These are phyloP conservation scores for Cucumis cinereus DNA, from an alignment of 306 rosid genomes.

Conservation along the genomic window DNA sequence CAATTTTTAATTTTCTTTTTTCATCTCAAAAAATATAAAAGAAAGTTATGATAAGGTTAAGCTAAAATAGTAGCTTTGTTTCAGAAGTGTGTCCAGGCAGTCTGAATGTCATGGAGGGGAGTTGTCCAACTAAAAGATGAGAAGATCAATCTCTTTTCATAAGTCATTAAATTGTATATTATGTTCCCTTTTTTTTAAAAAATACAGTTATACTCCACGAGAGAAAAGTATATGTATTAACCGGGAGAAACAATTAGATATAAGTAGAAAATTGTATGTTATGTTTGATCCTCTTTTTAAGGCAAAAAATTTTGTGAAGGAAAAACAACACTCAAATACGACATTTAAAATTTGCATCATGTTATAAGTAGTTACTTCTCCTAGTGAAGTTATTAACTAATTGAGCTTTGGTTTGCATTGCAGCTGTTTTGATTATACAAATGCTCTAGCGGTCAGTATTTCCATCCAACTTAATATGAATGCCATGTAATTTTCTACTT, in stretches of 20 bases:
- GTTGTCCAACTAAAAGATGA: background rate
- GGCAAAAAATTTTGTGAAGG: background rate
- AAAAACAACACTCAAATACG: background rate
- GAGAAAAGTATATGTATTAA: no score
- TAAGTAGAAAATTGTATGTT: background rate
- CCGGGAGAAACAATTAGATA: background rate
- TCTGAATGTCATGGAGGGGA: background rate
- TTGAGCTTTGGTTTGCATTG: constrained; percentile 11
- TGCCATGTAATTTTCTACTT: constrained; percentile 5
- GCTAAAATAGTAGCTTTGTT: background rate
- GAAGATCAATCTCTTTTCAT: background rate
- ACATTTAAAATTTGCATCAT: background rate
- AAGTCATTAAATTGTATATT: background rate
- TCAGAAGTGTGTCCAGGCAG: background rate
- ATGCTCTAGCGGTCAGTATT: constrained; percentile 80
- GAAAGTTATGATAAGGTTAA: background rate
- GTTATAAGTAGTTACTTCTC: background rate
- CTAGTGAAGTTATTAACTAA: constrained; percentile 12
- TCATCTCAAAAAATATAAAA: background rate
- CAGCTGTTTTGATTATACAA: constrained; percentile 97
- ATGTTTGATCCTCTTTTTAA: background rate
- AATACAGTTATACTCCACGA: background rate
- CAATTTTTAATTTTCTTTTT: background rate
- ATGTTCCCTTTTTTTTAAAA: background rate
- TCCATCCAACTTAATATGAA: background rate